Conservation (phyloP, 257 asterid species). For the Haberlea rhodopensis region DNA sequence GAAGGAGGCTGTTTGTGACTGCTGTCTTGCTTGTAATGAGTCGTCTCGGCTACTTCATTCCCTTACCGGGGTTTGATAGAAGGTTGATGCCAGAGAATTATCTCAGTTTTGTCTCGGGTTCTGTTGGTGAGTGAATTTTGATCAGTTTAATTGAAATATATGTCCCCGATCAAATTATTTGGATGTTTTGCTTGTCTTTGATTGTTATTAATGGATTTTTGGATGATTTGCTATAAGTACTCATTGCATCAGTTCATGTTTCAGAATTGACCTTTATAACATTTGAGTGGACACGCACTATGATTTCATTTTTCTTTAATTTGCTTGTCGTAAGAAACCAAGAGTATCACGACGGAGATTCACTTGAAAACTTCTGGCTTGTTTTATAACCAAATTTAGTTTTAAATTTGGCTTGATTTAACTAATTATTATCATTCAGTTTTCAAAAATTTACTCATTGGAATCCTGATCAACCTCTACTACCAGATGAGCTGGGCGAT, state of each 20-base stretch:
- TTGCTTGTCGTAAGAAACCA: slow-evolving; percentile 19
- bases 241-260: not conserved
- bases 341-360: slow-evolving; percentile 13
- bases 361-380: not conserved
- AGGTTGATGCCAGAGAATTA: slow-evolving; percentile 86
- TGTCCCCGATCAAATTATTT: not conserved
- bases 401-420: not conserved
- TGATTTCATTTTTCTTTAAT: too few species aligned
- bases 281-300: too few species aligned
- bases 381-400: not conserved
- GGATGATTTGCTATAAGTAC: too few species aligned
- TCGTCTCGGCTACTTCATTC: slow-evolving; percentile 89
- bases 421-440: not conserved
- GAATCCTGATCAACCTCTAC: slow-evolving; percentile 19
- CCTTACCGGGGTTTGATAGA: slow-evolving; percentile 93
- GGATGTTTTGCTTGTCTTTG: not conserved
- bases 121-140: slow-evolving; percentile 59
- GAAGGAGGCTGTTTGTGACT: slow-evolving; percentile 88
- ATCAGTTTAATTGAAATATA: not conserved
- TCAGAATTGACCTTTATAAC: too few species aligned
- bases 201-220: not conserved
- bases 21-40: slow-evolving; percentile 68
- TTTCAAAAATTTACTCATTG: slow-evolving; percentile 1
- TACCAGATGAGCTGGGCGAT: slow-evolving; percentile 90
- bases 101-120: slow-evolving; percentile 82